Base-by-base conservation (phyloP, 2,329 filamentous ascomycete species). In the Elsinoe ampelina region DNA sequence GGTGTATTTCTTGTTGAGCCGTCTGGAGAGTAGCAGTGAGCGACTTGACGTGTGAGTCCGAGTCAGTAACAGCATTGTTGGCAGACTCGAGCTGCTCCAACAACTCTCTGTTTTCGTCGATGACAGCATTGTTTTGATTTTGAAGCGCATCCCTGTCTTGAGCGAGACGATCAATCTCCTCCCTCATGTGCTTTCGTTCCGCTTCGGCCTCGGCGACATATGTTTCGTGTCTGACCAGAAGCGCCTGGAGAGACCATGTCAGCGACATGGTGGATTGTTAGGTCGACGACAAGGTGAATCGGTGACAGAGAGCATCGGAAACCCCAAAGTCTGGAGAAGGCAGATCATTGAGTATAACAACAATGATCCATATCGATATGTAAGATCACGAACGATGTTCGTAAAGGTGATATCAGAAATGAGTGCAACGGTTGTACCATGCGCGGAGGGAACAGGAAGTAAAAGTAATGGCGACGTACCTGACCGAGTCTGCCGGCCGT, bases 141-240 rank as follows among this genome's bases (percentile, higher is more conserved):
- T 95, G 88, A 60, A 95, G 80, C 45, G 67, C 66, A 55, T 69
- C 63, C 73, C 95, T 95, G 63, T 84, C 79, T 52, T 70, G 71
- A 73, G 95, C 89, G 54, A 98, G 78, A 61, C 79, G 79, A 64
- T 87, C 84, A 68, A 96, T 90, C 60, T 81, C 87, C 47, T 76
- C 72, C 43, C 81, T 79, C 72, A 96, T 83, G 60, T 85, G 81
- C 60, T 78, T 75, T 59, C 91, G 87, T 69, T 96, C 90, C 64
- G 84, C 83, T 75, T 95, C 90, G 59, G 91, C 89, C 70, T 95
- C 89, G 63, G 85, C 85, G 79, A 96, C 92, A 72, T 95, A 96
- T 59, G 87, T 84, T 76, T 97, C 91, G 80, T 98, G 91, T 65
- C 92, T 86, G 62, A 86, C 83, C 41, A 98, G 82, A 57, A 98